Evolutionary conservation across 1,139 yeast species (phyloP).

Genomic region (Geotrichum siamense): DNA sequence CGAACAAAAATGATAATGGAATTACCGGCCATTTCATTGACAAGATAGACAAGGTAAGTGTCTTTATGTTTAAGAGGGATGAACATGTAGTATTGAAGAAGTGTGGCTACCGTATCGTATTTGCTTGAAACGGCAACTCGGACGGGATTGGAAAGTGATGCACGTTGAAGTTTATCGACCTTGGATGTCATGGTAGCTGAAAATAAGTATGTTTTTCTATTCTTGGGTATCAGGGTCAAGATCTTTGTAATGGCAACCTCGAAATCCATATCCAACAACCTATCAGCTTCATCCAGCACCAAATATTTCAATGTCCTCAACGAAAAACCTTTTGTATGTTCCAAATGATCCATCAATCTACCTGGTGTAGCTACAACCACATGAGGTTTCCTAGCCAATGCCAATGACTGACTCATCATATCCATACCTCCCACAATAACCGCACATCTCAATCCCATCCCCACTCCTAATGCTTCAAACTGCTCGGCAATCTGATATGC

Average conservation of each 20-base stretch:
- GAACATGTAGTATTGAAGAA: conserved; percentile 82
- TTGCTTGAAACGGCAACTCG: conserved; percentile 83
- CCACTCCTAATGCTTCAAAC: conserved; percentile 84
- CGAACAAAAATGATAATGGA: conserved; percentile 84
- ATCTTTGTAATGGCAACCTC: conserved; percentile 91
- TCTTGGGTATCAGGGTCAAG: conserved; percentile 73
- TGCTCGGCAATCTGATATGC: conserved; percentile 96
- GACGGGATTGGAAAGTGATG: conserved; percentile 83
- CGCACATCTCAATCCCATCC: conserved; percentile 81
- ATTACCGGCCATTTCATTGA: conserved; percentile 82
- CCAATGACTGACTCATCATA: conserved; percentile 95
- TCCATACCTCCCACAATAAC: conserved; percentile 98
- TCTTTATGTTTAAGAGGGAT: conserved; percentile 91
- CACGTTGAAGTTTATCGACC: conserved; percentile 89
- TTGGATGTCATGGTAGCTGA: conserved; percentile 96
- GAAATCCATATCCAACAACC: conserved; percentile 91
- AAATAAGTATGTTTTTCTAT: conserved; percentile 79
- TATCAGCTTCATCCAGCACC: conserved; percentile 96
- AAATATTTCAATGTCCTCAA: conserved; percentile 71
- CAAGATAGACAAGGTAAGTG: conserved; percentile 71
- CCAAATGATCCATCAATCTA: conserved; percentile 89
- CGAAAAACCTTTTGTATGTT: conserved; percentile 87
- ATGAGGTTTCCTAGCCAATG: conserved; percentile 89
- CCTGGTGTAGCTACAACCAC: conserved; percentile 96
- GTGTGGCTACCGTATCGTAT: conserved; percentile 88